Base-by-base conservation (phyloP, 495 filamentous ascomycete genomes). In the Aspergillus affinis region DNA sequence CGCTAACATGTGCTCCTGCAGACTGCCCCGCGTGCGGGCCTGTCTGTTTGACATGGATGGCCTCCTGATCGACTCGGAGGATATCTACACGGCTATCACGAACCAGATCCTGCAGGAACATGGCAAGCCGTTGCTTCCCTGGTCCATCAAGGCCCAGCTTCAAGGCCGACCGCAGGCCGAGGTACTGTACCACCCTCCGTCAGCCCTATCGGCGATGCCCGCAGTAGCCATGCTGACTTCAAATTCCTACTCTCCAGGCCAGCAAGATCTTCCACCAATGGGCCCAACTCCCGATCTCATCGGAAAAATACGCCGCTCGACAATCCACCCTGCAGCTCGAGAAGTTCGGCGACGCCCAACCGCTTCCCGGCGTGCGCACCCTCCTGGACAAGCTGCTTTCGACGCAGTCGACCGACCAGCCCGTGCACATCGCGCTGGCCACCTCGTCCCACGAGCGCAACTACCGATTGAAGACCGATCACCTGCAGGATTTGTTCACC, bases 11-110 rank as follows among this genome's bases (percentile, higher is more conserved):
- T 27, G 53, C 45, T 13, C 5, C 30, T 36, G 32, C 59, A 90
- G 87, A 61, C 82, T 87, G 23, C 91, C 91, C 23, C 87, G 88
- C 50, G 84, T 98, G 58, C 85, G 91, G 58, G 94, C 94, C 59
- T 97, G 92, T 76, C 87, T 99, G 59, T 99, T 99, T 70, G 94
- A 98, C 81, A 96, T 98, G 92, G 94, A 98, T 70, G 94, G 94
- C 48, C 87, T 98, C 27, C 82, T 98, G 19, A 87, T 98, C 62
- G 87, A 98, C 75, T 91, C 91, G 17, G 94, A 99, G 68, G 95
- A 99, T 71, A 82, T 89, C 58, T 98, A 98, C 78, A 94, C 91
- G 0, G 70, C 83, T 23, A 88, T 88, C 72, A 89, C 90, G 27
- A 97, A 98, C 73, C 73, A 84, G 44, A 82, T 98, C 46, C 88